Conservation (phyloP, 805 yeast genomes). For the Myxozyma nipponensis region DNA sequence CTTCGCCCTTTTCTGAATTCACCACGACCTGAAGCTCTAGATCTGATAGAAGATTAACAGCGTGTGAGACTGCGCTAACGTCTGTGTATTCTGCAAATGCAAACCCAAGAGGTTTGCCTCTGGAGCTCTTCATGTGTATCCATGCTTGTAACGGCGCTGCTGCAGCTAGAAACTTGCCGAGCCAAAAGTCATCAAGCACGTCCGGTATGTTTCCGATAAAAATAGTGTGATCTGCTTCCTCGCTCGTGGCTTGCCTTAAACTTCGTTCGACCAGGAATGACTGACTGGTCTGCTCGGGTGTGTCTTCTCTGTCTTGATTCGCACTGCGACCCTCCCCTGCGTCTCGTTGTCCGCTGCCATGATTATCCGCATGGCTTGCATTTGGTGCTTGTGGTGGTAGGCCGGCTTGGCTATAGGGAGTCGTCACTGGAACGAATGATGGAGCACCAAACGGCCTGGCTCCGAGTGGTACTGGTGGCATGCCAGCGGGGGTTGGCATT, state of each 20-base stretch:
- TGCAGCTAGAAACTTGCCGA: slow-evolving; percentile 13
- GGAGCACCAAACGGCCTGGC: not conserved
- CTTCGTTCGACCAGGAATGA: slow-evolving; percentile 14
- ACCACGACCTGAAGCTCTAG: slow-evolving; percentile 14
- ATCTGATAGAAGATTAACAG: slow-evolving; percentile 8
- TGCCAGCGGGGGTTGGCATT: not conserved
- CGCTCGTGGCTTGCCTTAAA: slow-evolving; percentile 18
- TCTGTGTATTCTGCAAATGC: slow-evolving; percentile 27
- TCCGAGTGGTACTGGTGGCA: not conserved
- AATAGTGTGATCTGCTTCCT: slow-evolving; percentile 20
- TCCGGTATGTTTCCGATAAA: slow-evolving; percentile 19
- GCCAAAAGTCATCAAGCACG: slow-evolving; percentile 28
- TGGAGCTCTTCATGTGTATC: slow-evolving; percentile 18
- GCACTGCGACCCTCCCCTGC: not conserved
- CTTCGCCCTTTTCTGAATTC: slow-evolving; percentile 16
- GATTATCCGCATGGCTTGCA: too few species aligned
- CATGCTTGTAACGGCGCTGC: slow-evolving; percentile 16
- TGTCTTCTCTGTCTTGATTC: not conserved
- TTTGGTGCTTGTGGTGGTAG: not conserved
- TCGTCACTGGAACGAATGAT: slow-evolving; percentile 5
- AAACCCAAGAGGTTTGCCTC: slow-evolving; percentile 13
- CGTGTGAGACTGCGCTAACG: slow-evolving; percentile 9
- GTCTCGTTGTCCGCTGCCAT: not conserved
- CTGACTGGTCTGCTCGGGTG: not conserved
- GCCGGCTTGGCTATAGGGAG: not conserved